Percentiles rank a stretch among this genome's conserved stretches.
Conservation (phyloP, 2,329 filamentous ascomycete species). For the Zopfia rhizophila region DNA sequence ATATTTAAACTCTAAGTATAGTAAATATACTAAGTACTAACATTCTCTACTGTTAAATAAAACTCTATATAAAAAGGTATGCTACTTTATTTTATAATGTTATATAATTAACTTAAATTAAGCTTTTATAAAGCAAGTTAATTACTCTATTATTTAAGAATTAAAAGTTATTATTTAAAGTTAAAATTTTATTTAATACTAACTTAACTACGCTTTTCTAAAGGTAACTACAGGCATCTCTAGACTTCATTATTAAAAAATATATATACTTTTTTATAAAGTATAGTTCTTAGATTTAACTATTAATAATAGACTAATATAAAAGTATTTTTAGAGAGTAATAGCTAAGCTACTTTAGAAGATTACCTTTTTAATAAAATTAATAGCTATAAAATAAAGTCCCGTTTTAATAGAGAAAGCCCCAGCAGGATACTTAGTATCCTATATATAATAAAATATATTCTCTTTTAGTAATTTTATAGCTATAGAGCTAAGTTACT, state of each 20-base stretch:
- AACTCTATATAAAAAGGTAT: slow-evolving; percentile 9
- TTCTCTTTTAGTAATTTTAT: too few species aligned
- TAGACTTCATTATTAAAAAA: slow-evolving; percentile 4
- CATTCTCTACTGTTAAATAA: slow-evolving; percentile 11
- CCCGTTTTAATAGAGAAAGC: too few species aligned
- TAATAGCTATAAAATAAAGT: too few species aligned
- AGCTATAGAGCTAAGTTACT: too few species aligned
- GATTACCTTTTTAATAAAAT: too few species aligned
- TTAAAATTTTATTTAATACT: slow-evolving; percentile 3
- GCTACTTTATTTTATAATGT: slow-evolving; percentile 2
- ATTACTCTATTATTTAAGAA: background rate
- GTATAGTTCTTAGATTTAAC: too few species aligned
- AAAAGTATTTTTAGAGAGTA: too few species aligned
- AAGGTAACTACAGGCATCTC: slow-evolving; percentile 10
- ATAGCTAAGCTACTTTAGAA: too few species aligned
- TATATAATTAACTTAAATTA: slow-evolving; percentile 4
- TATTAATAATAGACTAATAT: too few species aligned
- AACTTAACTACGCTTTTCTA: background rate
- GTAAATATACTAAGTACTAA: slow-evolving; percentile 6
- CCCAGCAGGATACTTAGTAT: too few species aligned
- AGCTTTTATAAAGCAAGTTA: slow-evolving; percentile 3
- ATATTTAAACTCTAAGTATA: slow-evolving; percentile 12
- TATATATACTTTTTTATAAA: too few species aligned
- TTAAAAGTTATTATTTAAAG: slow-evolving; percentile 10
- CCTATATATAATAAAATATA: too few species aligned